Evolutionary conservation across 2,329 filamentous ascomycete species (phyloP).

Genomic region (Sporothrix euskadiensis): DNA sequence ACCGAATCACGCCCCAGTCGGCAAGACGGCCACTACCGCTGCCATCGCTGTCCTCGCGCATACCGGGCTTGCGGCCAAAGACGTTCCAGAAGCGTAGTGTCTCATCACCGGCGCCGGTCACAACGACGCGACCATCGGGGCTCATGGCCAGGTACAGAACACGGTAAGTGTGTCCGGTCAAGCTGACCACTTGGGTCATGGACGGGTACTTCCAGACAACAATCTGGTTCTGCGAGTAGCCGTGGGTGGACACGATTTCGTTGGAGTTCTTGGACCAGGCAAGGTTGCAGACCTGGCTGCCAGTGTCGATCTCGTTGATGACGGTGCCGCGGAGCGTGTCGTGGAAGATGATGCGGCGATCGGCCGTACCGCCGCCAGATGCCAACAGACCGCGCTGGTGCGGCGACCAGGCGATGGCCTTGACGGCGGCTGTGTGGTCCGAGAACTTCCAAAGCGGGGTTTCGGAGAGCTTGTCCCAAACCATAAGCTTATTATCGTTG

Average conservation of each 20-base stretch:
- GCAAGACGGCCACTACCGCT: constrained; percentile 58
- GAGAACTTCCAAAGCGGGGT: constrained; percentile 91
- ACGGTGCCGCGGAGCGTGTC: constrained; percentile 82
- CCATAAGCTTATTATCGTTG: constrained; percentile 98
- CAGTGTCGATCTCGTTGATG: constrained; percentile 89
- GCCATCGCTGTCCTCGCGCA: constrained; percentile 65
- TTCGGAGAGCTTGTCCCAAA: constrained; percentile 96
- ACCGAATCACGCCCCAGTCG: constrained; percentile 83
- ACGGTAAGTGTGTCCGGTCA: constrained; percentile 91
- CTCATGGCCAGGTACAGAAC: constrained; percentile 97
- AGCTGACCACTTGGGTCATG: constrained; percentile 93
- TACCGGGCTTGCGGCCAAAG: constrained; percentile 78
- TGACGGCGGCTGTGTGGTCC: constrained; percentile 93
- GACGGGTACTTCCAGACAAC: constrained; percentile 99
- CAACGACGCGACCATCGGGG: constrained; percentile 88
- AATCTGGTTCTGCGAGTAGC: constrained; percentile 97
- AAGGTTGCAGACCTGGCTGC: constrained; percentile 97
- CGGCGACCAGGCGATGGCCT: constrained; percentile 96
- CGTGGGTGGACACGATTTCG: constrained; percentile 95
- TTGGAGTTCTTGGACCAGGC: constrained; percentile 98
- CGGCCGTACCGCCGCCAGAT: constrained; percentile 91
- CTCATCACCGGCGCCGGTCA: constrained; percentile 95
- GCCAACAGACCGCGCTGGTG: constrained; percentile 94
- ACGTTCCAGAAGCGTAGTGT: constrained; percentile 96
- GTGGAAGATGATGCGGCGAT: constrained; percentile 96